phyloP scores from a whole-genome alignment of 2,329 filamentous ascomycete species.

The Ceratocystis cubensis region DNA sequence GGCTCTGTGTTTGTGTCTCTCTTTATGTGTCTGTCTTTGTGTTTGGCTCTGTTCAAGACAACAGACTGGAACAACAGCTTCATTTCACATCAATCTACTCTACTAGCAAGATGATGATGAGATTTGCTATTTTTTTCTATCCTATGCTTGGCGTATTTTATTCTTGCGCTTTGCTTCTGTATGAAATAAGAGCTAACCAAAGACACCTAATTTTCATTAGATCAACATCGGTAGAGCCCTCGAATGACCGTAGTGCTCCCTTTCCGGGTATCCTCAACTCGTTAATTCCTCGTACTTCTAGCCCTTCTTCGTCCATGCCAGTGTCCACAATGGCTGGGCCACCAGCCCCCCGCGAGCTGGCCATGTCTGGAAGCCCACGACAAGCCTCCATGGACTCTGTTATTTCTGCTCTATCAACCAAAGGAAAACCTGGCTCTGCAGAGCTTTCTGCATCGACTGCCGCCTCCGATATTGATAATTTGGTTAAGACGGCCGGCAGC shows the following conservation, averaged over 20 bases:
- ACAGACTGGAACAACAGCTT: no score
- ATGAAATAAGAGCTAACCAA: not conserved
- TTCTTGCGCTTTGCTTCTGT: no score
- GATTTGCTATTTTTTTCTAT: no score
- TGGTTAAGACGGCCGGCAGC: constrained; percentile 76
- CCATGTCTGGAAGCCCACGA: constrained; percentile 36
- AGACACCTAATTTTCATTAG: not conserved
- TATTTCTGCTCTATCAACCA: constrained; percentile 62
- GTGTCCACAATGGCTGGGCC: constrained; percentile 15
- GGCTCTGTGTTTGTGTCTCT: no score
- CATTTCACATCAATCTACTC: no score
- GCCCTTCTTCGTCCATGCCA: constrained; percentile 28
- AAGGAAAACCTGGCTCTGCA: constrained; percentile 45
- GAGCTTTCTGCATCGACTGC: constrained; percentile 44
- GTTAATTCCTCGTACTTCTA: constrained; percentile 34
- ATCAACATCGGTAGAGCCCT: constrained; percentile 1
- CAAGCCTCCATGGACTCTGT: constrained; percentile 88
- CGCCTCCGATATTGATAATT: constrained; percentile 60
- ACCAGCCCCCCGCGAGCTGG: constrained; percentile 29
- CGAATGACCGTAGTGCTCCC: constrained; percentile 19
- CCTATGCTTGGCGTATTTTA: no score
- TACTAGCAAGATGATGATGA: no score
- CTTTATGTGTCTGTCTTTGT: no score
- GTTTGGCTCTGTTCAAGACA: no score
- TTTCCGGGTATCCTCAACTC: constrained; percentile 7